phyloP scores from a whole-genome alignment of 2,329 filamentous ascomycete genomes.

The Apiospora koreana region DNA sequence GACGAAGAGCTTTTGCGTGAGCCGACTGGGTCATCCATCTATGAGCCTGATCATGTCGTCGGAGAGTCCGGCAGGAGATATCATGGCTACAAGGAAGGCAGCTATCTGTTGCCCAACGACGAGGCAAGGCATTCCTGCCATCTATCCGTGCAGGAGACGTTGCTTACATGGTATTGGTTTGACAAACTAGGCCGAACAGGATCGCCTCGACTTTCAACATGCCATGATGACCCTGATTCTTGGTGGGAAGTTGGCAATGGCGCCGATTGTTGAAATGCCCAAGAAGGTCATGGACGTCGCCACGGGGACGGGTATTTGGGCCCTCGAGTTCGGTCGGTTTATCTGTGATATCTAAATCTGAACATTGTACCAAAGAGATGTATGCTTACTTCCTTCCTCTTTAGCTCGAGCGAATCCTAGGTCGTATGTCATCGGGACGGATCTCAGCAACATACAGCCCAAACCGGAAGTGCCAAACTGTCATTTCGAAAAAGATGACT shows the following conservation, averaged over 20 bases:
- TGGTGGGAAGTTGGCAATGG: not conserved
- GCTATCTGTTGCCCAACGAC: not conserved
- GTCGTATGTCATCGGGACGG: conserved; percentile 11
- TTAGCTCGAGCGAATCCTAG: conserved; percentile 1
- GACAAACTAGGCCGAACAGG: conserved; percentile 11
- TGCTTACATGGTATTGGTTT: not conserved
- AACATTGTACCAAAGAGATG: too few relatives aligned
- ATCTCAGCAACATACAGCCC: conserved; percentile 14
- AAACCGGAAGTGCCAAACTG: not conserved
- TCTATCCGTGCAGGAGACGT: not conserved
- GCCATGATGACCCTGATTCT: conserved; percentile 8
- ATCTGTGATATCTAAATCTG: too few relatives aligned
- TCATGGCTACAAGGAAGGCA: conserved; percentile 9
- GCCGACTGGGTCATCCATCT: not conserved
- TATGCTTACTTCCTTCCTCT: not conserved
- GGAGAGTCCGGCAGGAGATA: not conserved
- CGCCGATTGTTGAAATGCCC: not conserved
- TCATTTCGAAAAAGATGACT: conserved; percentile 11
- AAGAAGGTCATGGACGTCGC: conserved; percentile 13
- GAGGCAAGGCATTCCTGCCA: not conserved
- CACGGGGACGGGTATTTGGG: conserved; percentile 9
- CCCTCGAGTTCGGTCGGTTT: conserved; percentile 9
- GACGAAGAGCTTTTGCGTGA: not conserved
- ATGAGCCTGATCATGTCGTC: not conserved
- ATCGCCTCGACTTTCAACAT: conserved; percentile 15